These are phyloP conservation scores for Cornus suecica DNA, from an alignment of 148 eudicot genomes.

Conservation along the genomic window DNA sequence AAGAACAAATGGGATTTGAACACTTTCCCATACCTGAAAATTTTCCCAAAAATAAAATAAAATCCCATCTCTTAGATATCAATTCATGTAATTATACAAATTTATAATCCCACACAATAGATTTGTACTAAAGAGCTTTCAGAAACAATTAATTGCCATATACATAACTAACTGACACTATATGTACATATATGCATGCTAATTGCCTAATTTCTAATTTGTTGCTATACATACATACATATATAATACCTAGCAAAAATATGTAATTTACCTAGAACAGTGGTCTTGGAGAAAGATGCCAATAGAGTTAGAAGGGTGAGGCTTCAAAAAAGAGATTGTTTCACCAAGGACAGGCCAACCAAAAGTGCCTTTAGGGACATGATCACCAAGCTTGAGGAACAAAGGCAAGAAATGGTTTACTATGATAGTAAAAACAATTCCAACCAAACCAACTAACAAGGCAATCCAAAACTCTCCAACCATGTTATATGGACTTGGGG, in stretches of 20 bases:
- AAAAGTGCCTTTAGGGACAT: slow-evolving; percentile 50
- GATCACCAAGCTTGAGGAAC: slow-evolving; percentile 25
- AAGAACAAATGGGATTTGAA: slow-evolving; percentile 65
- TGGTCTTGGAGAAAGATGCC: slow-evolving; percentile 53
- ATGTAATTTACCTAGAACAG: slow-evolving; percentile 46
- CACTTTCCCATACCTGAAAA: slow-evolving; percentile 64
- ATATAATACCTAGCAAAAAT: neutral
- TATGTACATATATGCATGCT: no score
- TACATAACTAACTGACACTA: neutral
- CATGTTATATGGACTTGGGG: slow-evolving; percentile 1
- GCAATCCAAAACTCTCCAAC: slow-evolving; percentile 17
- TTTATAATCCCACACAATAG: neutral
- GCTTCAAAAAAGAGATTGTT: slow-evolving; percentile 52
- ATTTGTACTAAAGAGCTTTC: neutral
- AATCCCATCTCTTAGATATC: neutral
- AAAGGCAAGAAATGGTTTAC: slow-evolving; percentile 52
- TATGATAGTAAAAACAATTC: slow-evolving; percentile 30
- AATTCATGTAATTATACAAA: no score
- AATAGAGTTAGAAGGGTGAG: slow-evolving; percentile 55
- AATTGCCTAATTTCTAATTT: no score
- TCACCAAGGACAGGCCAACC: slow-evolving; percentile 69
- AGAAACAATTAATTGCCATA: neutral
- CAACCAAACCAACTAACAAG: slow-evolving; percentile 15
- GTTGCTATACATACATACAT: no score
- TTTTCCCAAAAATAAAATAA: neutral